Conservation (phyloP, 192 early-diverging fungal species). For the Mortierella claussenii region DNA sequence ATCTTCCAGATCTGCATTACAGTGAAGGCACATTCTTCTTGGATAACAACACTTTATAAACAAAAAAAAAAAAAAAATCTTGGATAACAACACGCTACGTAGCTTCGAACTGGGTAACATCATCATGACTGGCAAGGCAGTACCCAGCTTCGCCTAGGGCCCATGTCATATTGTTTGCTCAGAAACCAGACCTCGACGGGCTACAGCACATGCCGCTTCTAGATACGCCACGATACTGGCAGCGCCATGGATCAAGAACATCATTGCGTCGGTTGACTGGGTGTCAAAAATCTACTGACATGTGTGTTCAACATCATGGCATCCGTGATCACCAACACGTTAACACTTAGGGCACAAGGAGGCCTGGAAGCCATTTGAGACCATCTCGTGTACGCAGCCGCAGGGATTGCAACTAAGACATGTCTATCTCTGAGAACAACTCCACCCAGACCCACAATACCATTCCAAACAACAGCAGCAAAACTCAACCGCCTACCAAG, state of each 20-base stretch:
- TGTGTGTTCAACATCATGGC: conserved; percentile 46
- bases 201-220: conserved; percentile 3
- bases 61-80: no score
- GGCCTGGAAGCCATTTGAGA: conserved; percentile 13
- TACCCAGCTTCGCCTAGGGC: no score
- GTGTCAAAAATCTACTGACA: conserved; percentile 18
- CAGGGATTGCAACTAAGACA: not conserved
- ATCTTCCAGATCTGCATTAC: no score
- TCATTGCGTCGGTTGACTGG: conserved; percentile 11
- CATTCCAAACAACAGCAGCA: not conserved
- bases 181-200: not conserved
- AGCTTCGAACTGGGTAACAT: no score
- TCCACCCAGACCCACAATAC: not conserved
- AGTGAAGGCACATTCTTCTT: no score
- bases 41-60: no score
- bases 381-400: conserved; percentile 2
- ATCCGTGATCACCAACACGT: conserved; percentile 29
- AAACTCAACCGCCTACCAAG: not conserved
- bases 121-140: no score
- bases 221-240: not conserved
- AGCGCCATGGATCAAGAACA: conserved; percentile 16
- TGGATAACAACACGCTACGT: no score
- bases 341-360: not conserved
- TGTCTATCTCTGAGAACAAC: not conserved
- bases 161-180: not conserved